Evolutionary conservation across 208 protist genomes (phyloP).

Genomic region (Trypanosomatidae sp.): DNA sequence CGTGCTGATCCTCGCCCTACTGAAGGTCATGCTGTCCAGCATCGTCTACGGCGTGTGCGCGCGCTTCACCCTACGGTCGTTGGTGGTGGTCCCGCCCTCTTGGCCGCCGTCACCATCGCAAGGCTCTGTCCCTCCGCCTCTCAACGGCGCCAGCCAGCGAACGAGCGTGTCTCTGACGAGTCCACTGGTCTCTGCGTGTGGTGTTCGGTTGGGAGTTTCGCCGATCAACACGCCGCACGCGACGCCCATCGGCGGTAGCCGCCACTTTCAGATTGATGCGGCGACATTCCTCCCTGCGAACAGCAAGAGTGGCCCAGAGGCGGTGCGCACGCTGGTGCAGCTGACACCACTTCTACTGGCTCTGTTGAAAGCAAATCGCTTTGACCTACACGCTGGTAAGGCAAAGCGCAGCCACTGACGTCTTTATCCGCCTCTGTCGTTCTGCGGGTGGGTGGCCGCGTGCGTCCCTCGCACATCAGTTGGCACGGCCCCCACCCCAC

Average conservation of each 20-base stretch:
- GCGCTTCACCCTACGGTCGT: constrained; percentile 15
- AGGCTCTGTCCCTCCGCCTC: not conserved
- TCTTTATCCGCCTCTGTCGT: too few relatives aligned
- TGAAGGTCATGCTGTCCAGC: constrained; percentile 27
- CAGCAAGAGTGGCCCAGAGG: not conserved
- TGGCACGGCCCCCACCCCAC: not conserved
- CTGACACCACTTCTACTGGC: constrained; percentile 13
- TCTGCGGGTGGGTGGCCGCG: not conserved
- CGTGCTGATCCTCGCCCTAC: constrained; percentile 16
- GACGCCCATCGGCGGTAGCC: not conserved
- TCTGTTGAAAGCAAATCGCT: constrained; percentile 15
- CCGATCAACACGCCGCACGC: constrained; percentile 7
- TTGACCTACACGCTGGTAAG: constrained; percentile 21
- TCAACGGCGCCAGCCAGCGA: not conserved
- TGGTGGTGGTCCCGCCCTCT: constrained; percentile 5
- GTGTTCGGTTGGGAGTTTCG: constrained; percentile 9
- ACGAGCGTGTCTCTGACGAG: not conserved
- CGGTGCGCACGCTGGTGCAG: constrained; percentile 1
- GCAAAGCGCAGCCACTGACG: constrained; percentile 8
- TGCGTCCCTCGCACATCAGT: not conserved
- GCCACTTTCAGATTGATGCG: not conserved
- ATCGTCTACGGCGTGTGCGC: constrained; percentile 12
- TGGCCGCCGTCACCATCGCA: not conserved
- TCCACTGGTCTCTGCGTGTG: not conserved
- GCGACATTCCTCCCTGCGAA: not conserved